phyloP scores from a whole-genome alignment of 106 monocot species.

The Posidonia australis region DNA sequence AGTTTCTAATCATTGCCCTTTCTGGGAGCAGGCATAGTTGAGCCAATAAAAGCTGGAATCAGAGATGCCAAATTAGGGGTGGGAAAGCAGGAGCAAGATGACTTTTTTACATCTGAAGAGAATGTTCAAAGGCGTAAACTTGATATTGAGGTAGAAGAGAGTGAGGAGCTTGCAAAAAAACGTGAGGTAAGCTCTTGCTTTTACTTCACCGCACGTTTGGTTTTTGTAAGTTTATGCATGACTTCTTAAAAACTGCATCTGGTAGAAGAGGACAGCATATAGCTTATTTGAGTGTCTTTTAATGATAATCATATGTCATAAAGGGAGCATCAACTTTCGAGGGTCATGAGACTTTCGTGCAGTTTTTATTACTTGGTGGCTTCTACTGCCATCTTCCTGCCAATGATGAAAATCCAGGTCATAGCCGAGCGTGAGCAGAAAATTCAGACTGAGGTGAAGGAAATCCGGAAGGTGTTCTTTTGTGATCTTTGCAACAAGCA shows the following conservation, averaged over 20 bases:
- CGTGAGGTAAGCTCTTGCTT: conserved; percentile 66
- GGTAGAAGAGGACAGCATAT: conserved; percentile 37
- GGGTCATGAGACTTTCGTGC: conserved; percentile 82
- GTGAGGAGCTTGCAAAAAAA: conserved; percentile 64
- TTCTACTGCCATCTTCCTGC: conserved; percentile 95
- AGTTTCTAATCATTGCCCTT: not conserved
- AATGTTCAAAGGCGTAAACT: conserved; percentile 87
- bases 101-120: conserved; percentile 88
- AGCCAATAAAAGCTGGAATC: conserved; percentile 89
- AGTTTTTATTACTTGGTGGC: conserved; percentile 97
- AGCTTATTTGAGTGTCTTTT: conserved; percentile 31
- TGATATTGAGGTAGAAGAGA: conserved; percentile 79
- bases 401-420: conserved; percentile 99
- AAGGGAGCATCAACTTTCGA: conserved; percentile 60
- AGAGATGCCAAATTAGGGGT: conserved; percentile 92
- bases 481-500: conserved; percentile 97
- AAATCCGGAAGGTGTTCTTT: conserved; percentile 94
- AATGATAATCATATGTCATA: conserved; percentile 43
- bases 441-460: conserved; percentile 93
- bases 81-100: conserved; percentile 97
- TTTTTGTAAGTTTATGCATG: conserved; percentile 2
- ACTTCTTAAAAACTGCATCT: conserved; percentile 27
- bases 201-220: not conserved
- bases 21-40: conserved; percentile 58
- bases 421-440: conserved; percentile 96